Evolutionary conservation across 352 stramenopile species (phyloP), one percentile per base, ranked within the genome.

Genomic region (Pythium catenulatum): DNA sequence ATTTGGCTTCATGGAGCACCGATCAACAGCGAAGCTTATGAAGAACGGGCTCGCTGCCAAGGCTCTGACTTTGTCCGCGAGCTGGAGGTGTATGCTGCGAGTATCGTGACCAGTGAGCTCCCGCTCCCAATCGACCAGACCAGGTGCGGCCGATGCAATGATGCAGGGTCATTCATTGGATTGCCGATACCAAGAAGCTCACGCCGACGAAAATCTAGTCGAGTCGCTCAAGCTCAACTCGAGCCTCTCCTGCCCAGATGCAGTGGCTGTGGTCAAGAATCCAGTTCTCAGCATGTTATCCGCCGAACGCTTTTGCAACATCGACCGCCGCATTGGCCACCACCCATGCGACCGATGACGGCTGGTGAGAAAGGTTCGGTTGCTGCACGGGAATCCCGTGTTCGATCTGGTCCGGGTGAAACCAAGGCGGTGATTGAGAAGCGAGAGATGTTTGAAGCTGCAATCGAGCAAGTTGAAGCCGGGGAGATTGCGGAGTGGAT

Each of bases 301-400:
- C 68, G 79, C 5, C 54, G 68, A 34, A 7, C 32, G 23, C 8
- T 76, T 2, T n/a, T 69, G 9, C 50, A 80, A 19, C 11, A 45
- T 39, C 79, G 69, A 14, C 79, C 79, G 4, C 79, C 79, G 5
- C 69, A 86, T 25, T 86, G 68, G 68, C 79, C 79, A 8, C 79
- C 79, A 27, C 79, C 68, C 17, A 19, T 86, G 3, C n/a, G n/a
- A 58, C 50, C 46, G 46, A 32, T 79, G 6, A 66, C 37, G 15
- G n/a, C 34, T 15, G 11, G 11, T 23, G 78, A 78, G 52, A 46
- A 25, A 30, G 45, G 3, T 34, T 19, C 32, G 54, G 27, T 74
- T 21, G 17, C 36, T 39, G 23, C 25, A 48, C 7, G 65, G 54
- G 36, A 56, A 14, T 19, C 25, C 7, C 15, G 21, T n/a, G n/a